Evolutionary conservation across 495 filamentous ascomycete species (phyloP), one percentile per base, ranked within the genome.

Genomic region (Cercophora scortea): DNA sequence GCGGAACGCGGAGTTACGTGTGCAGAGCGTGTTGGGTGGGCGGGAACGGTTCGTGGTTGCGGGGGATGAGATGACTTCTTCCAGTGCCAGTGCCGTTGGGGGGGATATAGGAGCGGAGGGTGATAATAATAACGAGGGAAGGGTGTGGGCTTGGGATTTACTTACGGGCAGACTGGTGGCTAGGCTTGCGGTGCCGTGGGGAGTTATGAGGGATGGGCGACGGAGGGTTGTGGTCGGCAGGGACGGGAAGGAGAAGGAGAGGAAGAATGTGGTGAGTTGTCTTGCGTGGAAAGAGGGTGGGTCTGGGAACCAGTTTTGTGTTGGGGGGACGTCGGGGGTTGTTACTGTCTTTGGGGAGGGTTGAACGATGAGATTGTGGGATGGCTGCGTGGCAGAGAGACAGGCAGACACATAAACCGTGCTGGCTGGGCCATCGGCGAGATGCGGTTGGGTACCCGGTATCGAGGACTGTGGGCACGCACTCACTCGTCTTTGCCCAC

Each of bases 91-190:
- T 19, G 9, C 46, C 25, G 42, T 2, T n/a, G 42, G 1, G 13
- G 72, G 72, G 39, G 59, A 56, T 25, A 57, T 39, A 7, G 62
- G 48, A 3, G 59, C 67, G 0, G 65, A 69, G 33, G 69, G 63
- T 13, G 66, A 25, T 5, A 25, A 25, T 5, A 25, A 25, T n/a
- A 80, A 61, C 2, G 73, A 83, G 51, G 85, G 84, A 8, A 78
- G 82, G 58, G 76, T 95, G 15, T 89, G 86, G 77, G 88, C 84
- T 11, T 97, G 92, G 89, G 91, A 96, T 78, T 63, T 95, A n/a
- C 59, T 96, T 46, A 86, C 75, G 39, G 92, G 90, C 1, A 80
- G 83, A 49, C 61, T 86, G 39, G 73, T 85, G 48, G 76, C 81
- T 19, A 79, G 72, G 49, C 59, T 90, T 42, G 63, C 74, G 39